Conservation (phyloP, 2,329 filamentous ascomycete genomes). For the Scolecobasidium constrictum region DNA sequence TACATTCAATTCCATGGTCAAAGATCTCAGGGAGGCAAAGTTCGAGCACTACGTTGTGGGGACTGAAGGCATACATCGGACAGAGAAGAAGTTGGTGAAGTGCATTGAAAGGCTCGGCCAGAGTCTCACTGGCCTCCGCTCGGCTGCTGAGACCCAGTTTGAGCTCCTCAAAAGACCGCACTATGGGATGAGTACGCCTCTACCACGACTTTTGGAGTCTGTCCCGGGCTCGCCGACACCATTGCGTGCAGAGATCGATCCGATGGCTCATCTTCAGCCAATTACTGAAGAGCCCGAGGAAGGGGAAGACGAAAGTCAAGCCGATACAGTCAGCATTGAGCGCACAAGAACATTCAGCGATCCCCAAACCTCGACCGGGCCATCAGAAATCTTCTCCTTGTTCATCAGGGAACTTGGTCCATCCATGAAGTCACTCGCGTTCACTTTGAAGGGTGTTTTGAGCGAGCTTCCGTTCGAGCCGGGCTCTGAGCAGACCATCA, state of each 20-base stretch:
- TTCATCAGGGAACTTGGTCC: constrained; percentile 86
- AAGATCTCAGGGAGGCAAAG: constrained; percentile 74
- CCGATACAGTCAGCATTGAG: neutral
- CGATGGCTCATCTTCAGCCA: constrained; percentile 19
- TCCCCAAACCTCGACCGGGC: constrained; percentile 17
- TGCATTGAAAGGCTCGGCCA: constrained; percentile 79
- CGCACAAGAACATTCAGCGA: neutral
- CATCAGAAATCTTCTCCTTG: constrained; percentile 79
- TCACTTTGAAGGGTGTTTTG: constrained; percentile 79
- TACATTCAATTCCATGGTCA: constrained; percentile 59
- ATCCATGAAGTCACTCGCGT: constrained; percentile 92
- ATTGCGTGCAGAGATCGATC: constrained; percentile 6
- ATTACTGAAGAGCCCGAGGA: constrained; percentile 32
- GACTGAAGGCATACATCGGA: constrained; percentile 63
- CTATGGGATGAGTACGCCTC: neutral
- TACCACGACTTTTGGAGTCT: neutral
- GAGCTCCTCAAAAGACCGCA: constrained; percentile 17
- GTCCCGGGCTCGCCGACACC: neutral
- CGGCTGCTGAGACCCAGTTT: constrained; percentile 83
- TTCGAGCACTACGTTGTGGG: constrained; percentile 80
- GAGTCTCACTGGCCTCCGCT: constrained; percentile 80
- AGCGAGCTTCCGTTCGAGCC: constrained; percentile 74
- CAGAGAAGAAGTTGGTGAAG: constrained; percentile 71
- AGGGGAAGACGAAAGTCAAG: constrained; percentile 11
- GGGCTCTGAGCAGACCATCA: constrained; percentile 55